Evolutionary conservation across 768 basidiomycete species (phyloP), one percentile per base, ranked within the genome.

Genomic region (Hericium coralloides): DNA sequence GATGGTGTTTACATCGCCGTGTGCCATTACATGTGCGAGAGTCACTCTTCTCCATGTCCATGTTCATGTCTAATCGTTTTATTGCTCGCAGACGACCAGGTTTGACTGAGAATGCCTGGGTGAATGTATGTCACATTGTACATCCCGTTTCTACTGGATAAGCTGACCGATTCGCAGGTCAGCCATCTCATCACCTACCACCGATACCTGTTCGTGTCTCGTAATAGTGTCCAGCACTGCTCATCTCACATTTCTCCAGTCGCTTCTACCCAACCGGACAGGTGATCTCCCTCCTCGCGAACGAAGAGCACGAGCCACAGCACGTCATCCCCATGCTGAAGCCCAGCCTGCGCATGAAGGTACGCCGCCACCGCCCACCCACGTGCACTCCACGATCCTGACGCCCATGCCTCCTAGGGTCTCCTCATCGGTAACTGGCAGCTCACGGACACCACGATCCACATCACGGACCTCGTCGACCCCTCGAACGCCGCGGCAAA

Each of bases 1-100:
- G 94, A 95, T 59, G 94, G 94, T 2, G 84, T 92, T 10, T 95
- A 95, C 67, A 94, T 97, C 53, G 85, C 91, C 18, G 87, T 90
- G 18, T 95, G 92, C 65, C 92, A 93, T 68, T 95, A 91, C 63
- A 74, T 86, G 89, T 89, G 68, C 59, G 83, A 69, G 52, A 55
- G 26, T n/a, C 49, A 14, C n/a, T 55, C 49, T 39, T 48, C 18
- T 49, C 37, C 51, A 57, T 51, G 54, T 57, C 53, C 20, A 22
- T 51, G 55, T 53, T 45, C 31, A 31, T 31, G 52, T 38, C 55
- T 43, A 36, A 48, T 52, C 53, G 49, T 59, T 47, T 57, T 41
- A 31, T 45, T 23, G 43, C 55, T 38, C 51, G 38, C 65, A 89
- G 84, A 47, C 87, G 90, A 18, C 76, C 77, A 8, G 93, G 93